Evolutionary conservation across 106 monocot species (phyloP).

Genomic region (Xerophyta viscosa): DNA sequence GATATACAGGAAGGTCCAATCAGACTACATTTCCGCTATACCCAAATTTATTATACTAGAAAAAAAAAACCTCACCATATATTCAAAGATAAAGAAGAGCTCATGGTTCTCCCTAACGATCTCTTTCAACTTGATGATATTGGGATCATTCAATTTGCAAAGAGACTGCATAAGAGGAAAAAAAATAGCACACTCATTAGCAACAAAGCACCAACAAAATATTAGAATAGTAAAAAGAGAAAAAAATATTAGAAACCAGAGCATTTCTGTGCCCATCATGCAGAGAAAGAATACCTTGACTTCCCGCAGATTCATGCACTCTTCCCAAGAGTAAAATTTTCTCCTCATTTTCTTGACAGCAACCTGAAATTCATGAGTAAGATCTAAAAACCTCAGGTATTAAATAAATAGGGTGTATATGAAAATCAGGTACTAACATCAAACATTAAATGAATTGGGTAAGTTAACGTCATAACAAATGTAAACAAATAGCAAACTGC

Average conservation of each 20-base stretch:
- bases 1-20: no score
- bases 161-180: constrained; percentile 51
- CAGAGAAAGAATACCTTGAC: constrained; percentile 41
- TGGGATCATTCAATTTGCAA: constrained; percentile 52
- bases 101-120: constrained; percentile 56
- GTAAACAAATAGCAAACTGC: no score
- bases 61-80: constrained; percentile 37
- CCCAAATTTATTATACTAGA: neutral
- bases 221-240: neutral
- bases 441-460: no score
- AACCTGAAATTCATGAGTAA: constrained; percentile 37
- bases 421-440: no score
- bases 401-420: no score
- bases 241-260: neutral
- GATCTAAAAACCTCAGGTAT: no score
- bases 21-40: no score
- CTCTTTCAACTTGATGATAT: constrained; percentile 76
- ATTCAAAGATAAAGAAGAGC: constrained; percentile 72
- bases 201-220: neutral
- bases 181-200: neutral
- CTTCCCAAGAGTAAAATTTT: constrained; percentile 72
- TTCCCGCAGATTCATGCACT: constrained; percentile 71
- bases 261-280: neutral
- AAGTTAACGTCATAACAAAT: no score
- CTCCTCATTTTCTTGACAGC: constrained; percentile 91